Conservation (phyloP, 257 asterid genomes). For the Solanum phureja region DNA sequence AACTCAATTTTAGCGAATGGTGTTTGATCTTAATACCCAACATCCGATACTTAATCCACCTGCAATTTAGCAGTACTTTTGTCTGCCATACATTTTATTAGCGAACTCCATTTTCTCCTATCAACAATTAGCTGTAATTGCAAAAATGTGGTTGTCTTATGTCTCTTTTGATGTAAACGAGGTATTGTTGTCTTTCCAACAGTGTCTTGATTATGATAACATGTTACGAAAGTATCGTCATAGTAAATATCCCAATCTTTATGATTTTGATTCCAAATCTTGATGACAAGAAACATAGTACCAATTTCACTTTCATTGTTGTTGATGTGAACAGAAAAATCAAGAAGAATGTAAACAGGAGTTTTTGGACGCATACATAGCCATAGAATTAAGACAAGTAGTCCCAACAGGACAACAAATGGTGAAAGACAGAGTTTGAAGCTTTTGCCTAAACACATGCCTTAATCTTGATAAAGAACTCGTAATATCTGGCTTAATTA, state of each 20-base stretch:
- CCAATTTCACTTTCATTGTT: not conserved
- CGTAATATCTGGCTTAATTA: too few species aligned
- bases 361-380: not conserved
- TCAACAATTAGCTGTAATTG: not conserved
- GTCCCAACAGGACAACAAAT: not conserved
- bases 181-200: not conserved
- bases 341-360: not conserved
- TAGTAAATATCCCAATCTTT: not conserved
- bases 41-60: not conserved
- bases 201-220: not conserved
- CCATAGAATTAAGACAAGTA: not conserved
- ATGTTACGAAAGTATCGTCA: not conserved
- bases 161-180: not conserved
- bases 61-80: not conserved
- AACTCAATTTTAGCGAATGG: not conserved
- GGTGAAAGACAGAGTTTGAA: not conserved
- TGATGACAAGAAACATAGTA: not conserved
- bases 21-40: not conserved
- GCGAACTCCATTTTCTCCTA: not conserved
- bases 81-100: not conserved
- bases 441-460: not conserved
- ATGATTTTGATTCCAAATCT: too few species aligned
- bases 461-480: not conserved
- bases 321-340: not conserved
- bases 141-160: not conserved